Base-by-base conservation (phyloP, 306 rosid species). In the Geum urbanum region DNA sequence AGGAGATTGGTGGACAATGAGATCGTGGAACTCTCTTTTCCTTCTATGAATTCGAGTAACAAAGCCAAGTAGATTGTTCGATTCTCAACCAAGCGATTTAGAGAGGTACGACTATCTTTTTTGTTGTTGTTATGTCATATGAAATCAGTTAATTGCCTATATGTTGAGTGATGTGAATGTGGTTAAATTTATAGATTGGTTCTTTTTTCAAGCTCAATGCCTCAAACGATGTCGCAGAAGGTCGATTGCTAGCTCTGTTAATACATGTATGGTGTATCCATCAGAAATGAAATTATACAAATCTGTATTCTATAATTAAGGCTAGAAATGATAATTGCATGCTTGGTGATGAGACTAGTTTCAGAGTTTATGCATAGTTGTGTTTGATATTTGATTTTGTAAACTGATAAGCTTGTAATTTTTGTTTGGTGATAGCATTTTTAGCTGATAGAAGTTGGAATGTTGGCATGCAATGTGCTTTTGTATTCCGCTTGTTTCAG, bases 401-500 rank as follows among this genome's bases (percentile, higher is more conserved):
- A 40, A 47, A 61, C 51, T 49, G 76, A 69, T 74, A 39, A 53
- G 67, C 59, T 43, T 1, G 9, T 1, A 5, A 13, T 45, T 8
- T 74, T 52, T 83, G 57, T 74, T 58, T 83, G 57, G 58, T 78
- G 65, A 74, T 79, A 95, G 99, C 96, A 95, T 91, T 95, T 95
- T 39, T 96, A 91, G 86, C 97, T 91, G 8, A 95, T 81, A 0
- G 99, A 95, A 76, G 97, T 95, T 72, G 97, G 95, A 14, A 87
- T 95, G 88, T 74, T 95, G 40, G n/a, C n/a, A n/a, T n/a, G 99
- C 97, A 6, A 91, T 97, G 81, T 95, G 99, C 87, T 95, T 95
- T 74, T 95, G 96, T 66, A 84, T 91, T 66, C 99, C 99, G 12
- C 97, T 95, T 61, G 99, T 95, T 62, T 89, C 99, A 2, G 72